Base-by-base conservation (phyloP, 2,329 filamentous ascomycete genomes). In the Celoporthe dispersa region DNA sequence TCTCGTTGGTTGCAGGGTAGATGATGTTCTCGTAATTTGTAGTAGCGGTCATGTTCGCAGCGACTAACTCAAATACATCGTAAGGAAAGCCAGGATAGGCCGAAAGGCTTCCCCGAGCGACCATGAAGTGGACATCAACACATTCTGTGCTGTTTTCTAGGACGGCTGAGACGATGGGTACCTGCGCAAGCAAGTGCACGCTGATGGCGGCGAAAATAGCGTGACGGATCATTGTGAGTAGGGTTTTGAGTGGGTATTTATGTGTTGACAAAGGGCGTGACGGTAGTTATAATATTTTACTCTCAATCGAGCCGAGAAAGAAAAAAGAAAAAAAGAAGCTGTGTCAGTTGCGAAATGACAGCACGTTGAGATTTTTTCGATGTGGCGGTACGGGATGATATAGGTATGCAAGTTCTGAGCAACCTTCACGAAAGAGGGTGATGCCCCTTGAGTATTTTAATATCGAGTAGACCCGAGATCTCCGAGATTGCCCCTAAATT, bases 1-100 rank as follows among this genome's bases (percentile, higher is more conserved):
- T 65, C 61, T 68, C 67, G 8, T 68, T 48, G 11, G 67, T 65
- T 12, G 67, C 67, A 19, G 67, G 61, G 22, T 68, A 68, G 61
- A 68, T 41, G 61, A 68, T 51, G 8, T 68, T 28, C 67, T 68
- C 67, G 61, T 65, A 68, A 37, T 68, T 68, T 48, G 57, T 64
- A 28, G 53, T 51, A 3, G 61, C 37, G 25, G 39, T 62, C 60
- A 41, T 62, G 11, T 41, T 62, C 8, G 22, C n/a, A 7, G 35
- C 19, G 35, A 62, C 60, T 25, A 37, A 35, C 19, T 37, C 12
- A 25, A 68, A n/a, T 2, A 64, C 53, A n/a, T 60, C 51, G 11
- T 41, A 61, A 14, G 62, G 67, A 3, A 48, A 68, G 31, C 60
- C 61, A 1, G 61, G 53, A 14, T 68, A 68, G 61, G 48, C 5